These are phyloP conservation scores for Uronychia setigera DNA, from an alignment of 73 alveolate species.

Conservation along the genomic window DNA sequence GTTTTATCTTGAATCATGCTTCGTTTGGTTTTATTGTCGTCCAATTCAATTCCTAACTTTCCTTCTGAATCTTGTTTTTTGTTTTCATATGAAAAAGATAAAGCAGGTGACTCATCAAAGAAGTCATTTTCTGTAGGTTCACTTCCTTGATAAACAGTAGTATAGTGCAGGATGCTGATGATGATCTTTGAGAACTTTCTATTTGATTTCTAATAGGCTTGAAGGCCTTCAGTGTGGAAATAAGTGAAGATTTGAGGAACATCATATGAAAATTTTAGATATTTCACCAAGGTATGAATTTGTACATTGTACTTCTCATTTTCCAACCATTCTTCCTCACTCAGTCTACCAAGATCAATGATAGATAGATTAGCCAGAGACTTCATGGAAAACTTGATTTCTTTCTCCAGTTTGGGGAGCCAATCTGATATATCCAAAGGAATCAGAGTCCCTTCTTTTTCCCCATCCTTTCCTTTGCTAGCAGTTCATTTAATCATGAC, in stretches of 20 bases:
- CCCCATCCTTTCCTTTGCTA: not conserved
- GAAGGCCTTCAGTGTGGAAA: constrained; percentile 15
- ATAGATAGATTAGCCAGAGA: constrained; percentile 18
- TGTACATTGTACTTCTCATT: constrained; percentile 32
- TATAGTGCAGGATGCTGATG: constrained; percentile 19
- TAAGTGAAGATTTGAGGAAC: constrained; percentile 7
- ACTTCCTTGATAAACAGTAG: not conserved
- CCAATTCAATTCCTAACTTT: not conserved
- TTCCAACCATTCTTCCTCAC: constrained; percentile 45
- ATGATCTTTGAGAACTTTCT: constrained; percentile 27
- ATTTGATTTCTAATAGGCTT: not conserved
- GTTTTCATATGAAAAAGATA: no score
- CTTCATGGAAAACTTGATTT: constrained; percentile 35
- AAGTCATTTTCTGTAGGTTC: not conserved
- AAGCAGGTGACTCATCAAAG: no score
- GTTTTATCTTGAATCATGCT: not conserved
- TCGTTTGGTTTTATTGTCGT: not conserved
- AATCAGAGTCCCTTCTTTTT: not conserved
- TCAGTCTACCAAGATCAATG: constrained; percentile 8
- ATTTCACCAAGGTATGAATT: constrained; percentile 23
- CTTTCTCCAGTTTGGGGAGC: constrained; percentile 30
- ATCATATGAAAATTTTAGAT: constrained; percentile 16
- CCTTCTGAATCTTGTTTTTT: not conserved
- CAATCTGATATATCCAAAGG: constrained; percentile 2
- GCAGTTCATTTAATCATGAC: not conserved